Evolutionary conservation across 106 monocot genomes (phyloP).

Genomic region (Posidonia australis): DNA sequence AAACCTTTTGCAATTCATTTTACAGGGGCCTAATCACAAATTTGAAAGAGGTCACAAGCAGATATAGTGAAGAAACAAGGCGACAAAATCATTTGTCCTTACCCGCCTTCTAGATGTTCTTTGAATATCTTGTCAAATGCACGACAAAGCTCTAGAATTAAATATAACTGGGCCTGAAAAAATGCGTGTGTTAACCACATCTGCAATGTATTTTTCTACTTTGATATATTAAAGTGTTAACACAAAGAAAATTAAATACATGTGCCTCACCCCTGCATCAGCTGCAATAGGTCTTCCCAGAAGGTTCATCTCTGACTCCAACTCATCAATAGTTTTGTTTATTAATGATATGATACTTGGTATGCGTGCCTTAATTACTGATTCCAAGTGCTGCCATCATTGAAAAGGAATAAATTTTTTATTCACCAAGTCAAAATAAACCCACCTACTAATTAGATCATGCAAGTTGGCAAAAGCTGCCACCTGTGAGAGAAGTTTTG

Average conservation of each 20-base stretch:
- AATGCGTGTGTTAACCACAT: neutral
- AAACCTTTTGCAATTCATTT: no score
- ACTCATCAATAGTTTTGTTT: constrained; percentile 46
- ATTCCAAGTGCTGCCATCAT: constrained; percentile 42
- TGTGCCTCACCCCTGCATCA: constrained; percentile 40
- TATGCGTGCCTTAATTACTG: constrained; percentile 32
- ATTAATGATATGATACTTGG: constrained; percentile 43
- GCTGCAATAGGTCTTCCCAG: constrained; percentile 43
- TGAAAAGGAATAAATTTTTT: neutral
- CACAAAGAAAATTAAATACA: neutral
- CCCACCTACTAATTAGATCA: neutral
- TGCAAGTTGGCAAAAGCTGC: neutral
- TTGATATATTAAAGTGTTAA: neutral
- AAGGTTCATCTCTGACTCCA: constrained; percentile 44
- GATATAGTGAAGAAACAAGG: no score
- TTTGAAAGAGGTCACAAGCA: no score
- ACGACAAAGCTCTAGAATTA: constrained; percentile 62
- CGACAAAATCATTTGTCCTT: no score
- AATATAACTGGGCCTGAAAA: constrained; percentile 61
- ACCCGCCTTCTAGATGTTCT: no score
- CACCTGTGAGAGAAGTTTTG: constrained; percentile 68
- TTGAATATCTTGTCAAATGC: constrained; percentile 25
- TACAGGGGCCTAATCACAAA: no score
- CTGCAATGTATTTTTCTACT: neutral
- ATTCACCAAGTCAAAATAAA: neutral